Base-by-base conservation (phyloP, 768 basidiomycete species). In the Rossbeevera mucosa region DNA sequence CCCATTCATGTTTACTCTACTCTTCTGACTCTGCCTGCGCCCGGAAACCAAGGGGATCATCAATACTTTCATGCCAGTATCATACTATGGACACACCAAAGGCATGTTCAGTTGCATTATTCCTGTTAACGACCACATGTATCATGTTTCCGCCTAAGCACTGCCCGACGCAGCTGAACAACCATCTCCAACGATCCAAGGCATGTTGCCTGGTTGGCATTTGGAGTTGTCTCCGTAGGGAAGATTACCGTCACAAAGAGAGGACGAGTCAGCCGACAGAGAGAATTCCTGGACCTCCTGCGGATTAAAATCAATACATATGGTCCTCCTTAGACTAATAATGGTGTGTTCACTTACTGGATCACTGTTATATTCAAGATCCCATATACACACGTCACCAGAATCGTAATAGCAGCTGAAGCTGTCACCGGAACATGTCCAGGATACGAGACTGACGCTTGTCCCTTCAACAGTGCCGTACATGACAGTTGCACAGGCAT, bases 401-500 rank as follows among this genome's bases (percentile, higher is more conserved):
- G 52, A 55, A 26, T 56, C 44, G 26, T 56, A 56, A 31, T 56
- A 56, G 16, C 55, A 56, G 7, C 47, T 55, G 24, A 56, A 41
- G 16, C 36, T 30, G 18, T 40, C 16, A 28, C 38, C 55, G 2
- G 53, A 50, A 22, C 53, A 56, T 4, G 47, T 56, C 54, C 54
- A 56, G 29, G 42, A 50, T 13, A 49, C 44, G 30, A 56, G 55
- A 14, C 53, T 31, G 30, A 56, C 54, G 11, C 53, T 31, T 33
- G 48, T 7, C 38, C 54, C 14, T 36, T 21, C 29, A 13, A 53
- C 25, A 13, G 21, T 29, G 9, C 46, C 52, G 7, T 53, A 47
- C 21, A 54, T 40, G 44, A 33, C 40, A 26, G 48, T 56, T 5
- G 38, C 24, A 28, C 47, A 56, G 6, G 55, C 47, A 6, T 44